These are phyloP conservation scores for Colletotrichum sublineola DNA, from an alignment of 2,329 filamentous ascomycete species.

Conservation along the genomic window DNA sequence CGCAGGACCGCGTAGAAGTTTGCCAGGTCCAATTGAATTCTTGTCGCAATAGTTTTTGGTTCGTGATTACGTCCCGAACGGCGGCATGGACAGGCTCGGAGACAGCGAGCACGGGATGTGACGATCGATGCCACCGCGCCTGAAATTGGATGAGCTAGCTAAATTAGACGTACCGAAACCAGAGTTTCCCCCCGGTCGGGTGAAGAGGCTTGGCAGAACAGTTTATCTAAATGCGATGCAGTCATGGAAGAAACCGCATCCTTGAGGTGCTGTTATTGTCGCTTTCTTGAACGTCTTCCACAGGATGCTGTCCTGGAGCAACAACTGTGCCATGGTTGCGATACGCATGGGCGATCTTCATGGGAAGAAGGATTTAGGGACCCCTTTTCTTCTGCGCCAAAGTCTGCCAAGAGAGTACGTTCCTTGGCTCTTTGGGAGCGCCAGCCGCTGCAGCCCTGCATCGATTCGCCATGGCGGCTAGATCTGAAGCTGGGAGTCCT, in stretches of 20 bases:
- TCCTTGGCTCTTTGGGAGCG: neutral
- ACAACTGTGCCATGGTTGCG: slow-evolving; percentile 4
- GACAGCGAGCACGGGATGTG: slow-evolving; percentile 17
- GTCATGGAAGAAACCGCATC: neutral
- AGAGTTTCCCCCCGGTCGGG: neutral
- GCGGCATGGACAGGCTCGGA: slow-evolving; percentile 5
- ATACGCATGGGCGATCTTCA: slow-evolving; percentile 8
- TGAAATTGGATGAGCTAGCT: neutral
- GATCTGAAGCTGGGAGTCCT: slow-evolving; percentile 1
- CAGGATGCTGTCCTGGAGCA: too few species aligned
- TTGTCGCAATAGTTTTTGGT: neutral
- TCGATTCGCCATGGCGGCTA: neutral
- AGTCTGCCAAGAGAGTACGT: neutral
- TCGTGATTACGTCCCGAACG: neutral
- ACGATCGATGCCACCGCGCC: neutral
- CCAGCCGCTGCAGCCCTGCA: slow-evolving; percentile 18
- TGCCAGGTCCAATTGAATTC: neutral
- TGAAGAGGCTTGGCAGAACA: slow-evolving; percentile 20
- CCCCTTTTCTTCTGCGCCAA: neutral
- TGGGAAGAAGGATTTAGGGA: neutral
- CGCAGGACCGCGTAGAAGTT: neutral
- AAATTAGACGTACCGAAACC: neutral
- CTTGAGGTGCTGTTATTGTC: neutral
- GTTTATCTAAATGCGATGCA: neutral
- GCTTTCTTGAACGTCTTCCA: neutral